Evolutionary conservation across 441 rosid genomes (phyloP), one percentile per base, ranked within the genome.

Genomic region (Adansonia grandidieri): DNA sequence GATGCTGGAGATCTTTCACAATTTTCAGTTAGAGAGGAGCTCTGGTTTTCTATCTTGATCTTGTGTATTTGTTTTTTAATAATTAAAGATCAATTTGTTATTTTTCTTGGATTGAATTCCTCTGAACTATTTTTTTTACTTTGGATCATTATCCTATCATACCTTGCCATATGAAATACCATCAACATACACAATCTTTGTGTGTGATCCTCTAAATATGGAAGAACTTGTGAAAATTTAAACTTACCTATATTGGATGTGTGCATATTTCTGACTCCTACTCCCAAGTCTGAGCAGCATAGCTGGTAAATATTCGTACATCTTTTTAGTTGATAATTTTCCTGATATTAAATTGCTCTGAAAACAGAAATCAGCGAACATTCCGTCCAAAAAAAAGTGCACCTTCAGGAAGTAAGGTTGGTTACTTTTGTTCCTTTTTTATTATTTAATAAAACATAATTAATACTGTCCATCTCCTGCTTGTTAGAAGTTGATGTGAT

Each of bases 351-450:
- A 14, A 8, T 75, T 80, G 11, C 54, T 72, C 42, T 83, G 40
- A 40, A 71, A 82, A 82, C 90, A 96, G 98, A 88, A 96, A 93
- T 84, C 99, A 96, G 64, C 89, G 94, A 85, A 96, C 98, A 64
- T 96, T 96, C 82, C 98, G 99, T 75, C 99, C 98, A 5, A 96
- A 96, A 80, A 96, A 96, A 89, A 92, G 97, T 67, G 97, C 98
- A 22, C 98, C 99, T 20, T 92, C 99, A 1, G 99, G 99, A 81
- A 96, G 99, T 81, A 96, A 96, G 99, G 98, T 96, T 73, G 65
- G 91, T 84, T 32, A 19, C 64, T 56, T 37, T 54, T 60, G 75
- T 61, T 75, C 20, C 57, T 74, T 51, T 51, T 61, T 40, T 37
- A 50, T 47, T 0, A 9, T 50, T 15, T 51, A 71, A 60, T 10